Evolutionary conservation across 371 early-diverging fungal species (phyloP).

Genomic region (Mortierella sp.): DNA sequence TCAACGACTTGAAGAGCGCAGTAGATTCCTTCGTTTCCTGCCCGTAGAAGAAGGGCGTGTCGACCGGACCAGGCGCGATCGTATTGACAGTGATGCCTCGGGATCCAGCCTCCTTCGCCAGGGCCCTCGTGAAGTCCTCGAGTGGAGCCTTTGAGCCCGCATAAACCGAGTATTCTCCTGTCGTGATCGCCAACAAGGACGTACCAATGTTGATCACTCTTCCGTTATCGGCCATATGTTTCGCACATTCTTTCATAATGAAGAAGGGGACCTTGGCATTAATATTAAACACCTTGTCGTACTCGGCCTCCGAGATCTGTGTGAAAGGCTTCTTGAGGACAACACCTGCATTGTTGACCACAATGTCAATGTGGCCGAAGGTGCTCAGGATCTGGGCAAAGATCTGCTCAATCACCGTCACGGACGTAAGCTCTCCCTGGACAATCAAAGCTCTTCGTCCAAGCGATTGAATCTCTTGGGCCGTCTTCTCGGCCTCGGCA

Average conservation of each 20-base stretch:
- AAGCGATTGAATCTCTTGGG: slow-evolving; percentile 58
- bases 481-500: slow-evolving; percentile 58
- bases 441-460: slow-evolving; percentile 60
- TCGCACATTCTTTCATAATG: slow-evolving; percentile 50
- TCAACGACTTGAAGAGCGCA: slow-evolving; percentile 19
- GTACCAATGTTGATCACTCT: slow-evolving; percentile 55
- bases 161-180: slow-evolving; percentile 51
- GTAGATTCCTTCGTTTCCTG: slow-evolving; percentile 48
- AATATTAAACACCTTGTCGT: slow-evolving; percentile 40
- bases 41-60: slow-evolving; percentile 55
- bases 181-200: slow-evolving; percentile 43
- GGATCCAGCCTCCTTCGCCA: slow-evolving; percentile 48
- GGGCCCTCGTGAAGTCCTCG: slow-evolving; percentile 54
- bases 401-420: slow-evolving; percentile 52
- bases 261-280: slow-evolving; percentile 55
- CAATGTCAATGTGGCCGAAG: slow-evolving; percentile 66
- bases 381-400: slow-evolving; percentile 58
- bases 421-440: slow-evolving; percentile 50
- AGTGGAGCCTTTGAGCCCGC: slow-evolving; percentile 54
- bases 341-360: slow-evolving; percentile 67
- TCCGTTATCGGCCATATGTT: slow-evolving; percentile 43
- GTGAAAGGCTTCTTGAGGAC: slow-evolving; percentile 50
- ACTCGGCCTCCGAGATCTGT: slow-evolving; percentile 43
- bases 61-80: slow-evolving; percentile 57
- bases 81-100: slow-evolving; percentile 59